Evolutionary conservation across 441 rosid species (phyloP).

Genomic region (Flueggea neowawraea): DNA sequence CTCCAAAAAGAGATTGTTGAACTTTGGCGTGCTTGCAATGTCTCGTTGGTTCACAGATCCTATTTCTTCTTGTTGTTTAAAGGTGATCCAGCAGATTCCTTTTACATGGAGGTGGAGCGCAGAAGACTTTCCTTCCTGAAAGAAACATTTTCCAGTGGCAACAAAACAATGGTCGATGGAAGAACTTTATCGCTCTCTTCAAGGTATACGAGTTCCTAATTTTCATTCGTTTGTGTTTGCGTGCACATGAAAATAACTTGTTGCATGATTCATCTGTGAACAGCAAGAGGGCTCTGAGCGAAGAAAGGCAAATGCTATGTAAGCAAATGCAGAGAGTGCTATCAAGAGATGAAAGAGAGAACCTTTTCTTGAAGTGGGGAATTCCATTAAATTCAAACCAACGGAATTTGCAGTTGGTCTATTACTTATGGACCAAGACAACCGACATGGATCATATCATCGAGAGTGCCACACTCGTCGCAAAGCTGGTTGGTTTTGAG

Average conservation of each 20-base stretch:
- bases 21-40: conserved; percentile 80
- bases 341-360: conserved; percentile 54
- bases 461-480: conserved; percentile 72
- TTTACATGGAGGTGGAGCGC: conserved; percentile 91
- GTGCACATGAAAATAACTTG: not conserved
- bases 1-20: conserved; percentile 64
- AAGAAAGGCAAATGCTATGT: conserved; percentile 76
- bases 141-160: conserved; percentile 45
- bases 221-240: not conserved
- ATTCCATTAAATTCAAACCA: conserved; percentile 53
- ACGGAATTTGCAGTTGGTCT: conserved; percentile 64
- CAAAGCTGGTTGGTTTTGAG: conserved; percentile 63
- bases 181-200: conserved; percentile 31
- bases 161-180: conserved; percentile 33
- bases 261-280: not conserved
- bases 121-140: conserved; percentile 66
- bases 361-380: conserved; percentile 67
- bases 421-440: conserved; percentile 64
- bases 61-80: conserved; percentile 79
- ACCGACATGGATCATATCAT: conserved; percentile 60
- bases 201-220: conserved; percentile 35
- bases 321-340: conserved; percentile 63
- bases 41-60: conserved; percentile 81
- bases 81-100: conserved; percentile 77
- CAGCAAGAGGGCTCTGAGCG: conserved; percentile 64